These are phyloP conservation scores for Zygosaccharomyces sapae DNA, from an alignment of 1,139 yeast genomes.

Conservation along the genomic window DNA sequence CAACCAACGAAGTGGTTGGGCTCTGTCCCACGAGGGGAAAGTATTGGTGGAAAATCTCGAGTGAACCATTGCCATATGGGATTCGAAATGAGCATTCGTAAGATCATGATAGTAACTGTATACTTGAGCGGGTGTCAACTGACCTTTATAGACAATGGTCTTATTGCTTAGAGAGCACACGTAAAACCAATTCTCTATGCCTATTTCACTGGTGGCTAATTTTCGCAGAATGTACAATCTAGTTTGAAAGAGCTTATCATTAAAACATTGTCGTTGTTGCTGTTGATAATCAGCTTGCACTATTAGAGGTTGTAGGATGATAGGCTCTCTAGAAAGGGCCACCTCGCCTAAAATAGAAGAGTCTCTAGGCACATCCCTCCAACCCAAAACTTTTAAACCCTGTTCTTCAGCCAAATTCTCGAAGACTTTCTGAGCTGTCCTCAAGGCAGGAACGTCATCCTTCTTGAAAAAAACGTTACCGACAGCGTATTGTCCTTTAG, in stretches of 20 bases:
- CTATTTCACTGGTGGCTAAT: constrained; percentile 85
- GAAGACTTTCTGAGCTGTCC: constrained; percentile 67
- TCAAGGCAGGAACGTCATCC: constrained; percentile 43
- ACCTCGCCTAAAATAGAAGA: constrained; percentile 92
- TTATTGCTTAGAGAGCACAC: constrained; percentile 87
- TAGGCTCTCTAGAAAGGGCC: constrained; percentile 88
- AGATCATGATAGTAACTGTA: constrained; percentile 92
- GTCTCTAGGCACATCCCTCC: constrained; percentile 97
- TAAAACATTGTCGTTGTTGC: constrained; percentile 43
- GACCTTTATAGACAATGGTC: constrained; percentile 96
- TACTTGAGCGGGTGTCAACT: constrained; percentile 93
- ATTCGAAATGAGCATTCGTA: constrained; percentile 86
- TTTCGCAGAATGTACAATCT: constrained; percentile 82
- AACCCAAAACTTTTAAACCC: constrained; percentile 80
- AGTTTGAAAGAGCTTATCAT: constrained; percentile 70
- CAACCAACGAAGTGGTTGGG: constrained; percentile 95
- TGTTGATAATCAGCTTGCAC: constrained; percentile 50
- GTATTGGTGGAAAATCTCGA: constrained; percentile 97
- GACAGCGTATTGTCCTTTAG: constrained; percentile 83
- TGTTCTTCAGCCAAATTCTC: constrained; percentile 73
- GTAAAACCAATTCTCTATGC: constrained; percentile 95
- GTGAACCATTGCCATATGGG: constrained; percentile 94
- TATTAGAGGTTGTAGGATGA: constrained; percentile 81
- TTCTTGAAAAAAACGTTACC: constrained; percentile 92
- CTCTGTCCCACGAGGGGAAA: constrained; percentile 99